phyloP scores from a whole-genome alignment of 2,329 filamentous ascomycete genomes.

The Venturia nashicola region DNA sequence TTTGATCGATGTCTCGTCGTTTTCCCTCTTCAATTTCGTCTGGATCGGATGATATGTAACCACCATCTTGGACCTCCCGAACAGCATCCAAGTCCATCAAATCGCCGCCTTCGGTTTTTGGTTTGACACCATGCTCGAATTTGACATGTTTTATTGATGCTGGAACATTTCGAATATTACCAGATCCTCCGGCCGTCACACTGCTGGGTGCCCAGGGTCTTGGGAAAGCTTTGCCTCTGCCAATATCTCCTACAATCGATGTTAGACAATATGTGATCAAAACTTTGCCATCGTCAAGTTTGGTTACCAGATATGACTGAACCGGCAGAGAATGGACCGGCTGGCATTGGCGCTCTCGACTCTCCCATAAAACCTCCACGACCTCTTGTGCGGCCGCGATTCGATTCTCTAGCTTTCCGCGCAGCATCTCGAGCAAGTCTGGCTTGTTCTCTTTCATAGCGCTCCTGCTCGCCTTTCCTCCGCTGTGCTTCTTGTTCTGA shows the following conservation, averaged over 20 bases:
- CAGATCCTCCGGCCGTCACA: neutral
- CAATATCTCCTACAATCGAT: neutral
- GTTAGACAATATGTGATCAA: neutral
- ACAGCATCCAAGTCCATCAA: neutral
- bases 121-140: neutral
- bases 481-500: neutral
- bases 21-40: slow-evolving; percentile 35
- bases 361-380: slow-evolving; percentile 11
- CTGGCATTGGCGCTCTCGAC: neutral
- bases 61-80: slow-evolving; percentile 21
- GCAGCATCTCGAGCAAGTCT: neutral
- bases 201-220: slow-evolving; percentile 6
- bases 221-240: slow-evolving; percentile 6
- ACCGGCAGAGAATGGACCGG: slow-evolving; percentile 5
- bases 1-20: slow-evolving; percentile 44
- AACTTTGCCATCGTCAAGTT: neutral
- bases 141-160: neutral
- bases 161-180: neutral
- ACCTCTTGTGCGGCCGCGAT: slow-evolving; percentile 7
- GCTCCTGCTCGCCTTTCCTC: neutral
- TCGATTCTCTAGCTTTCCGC: neutral
- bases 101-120: neutral
- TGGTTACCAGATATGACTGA: slow-evolving; percentile 2
- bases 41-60: slow-evolving; percentile 36
- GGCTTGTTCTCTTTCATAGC: neutral